Evolutionary conservation across 2,329 filamentous ascomycete species (phyloP), one percentile per base, ranked within the genome.

Genomic region (Bisporella sp.): DNA sequence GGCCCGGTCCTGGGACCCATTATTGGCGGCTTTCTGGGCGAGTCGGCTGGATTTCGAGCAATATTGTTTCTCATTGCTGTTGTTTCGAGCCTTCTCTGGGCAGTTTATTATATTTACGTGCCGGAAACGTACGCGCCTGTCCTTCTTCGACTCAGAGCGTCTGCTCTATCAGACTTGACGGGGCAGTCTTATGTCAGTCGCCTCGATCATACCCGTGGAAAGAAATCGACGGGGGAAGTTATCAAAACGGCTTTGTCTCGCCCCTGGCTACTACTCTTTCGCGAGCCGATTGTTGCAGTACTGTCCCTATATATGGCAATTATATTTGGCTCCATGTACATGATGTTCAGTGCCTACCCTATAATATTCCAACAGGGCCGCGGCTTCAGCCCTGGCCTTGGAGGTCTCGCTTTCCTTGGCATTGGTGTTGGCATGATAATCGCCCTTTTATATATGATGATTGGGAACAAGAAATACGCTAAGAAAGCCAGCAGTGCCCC

Each of bases 241-340:
- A 78, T 71, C 95, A 95, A 70, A 88, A 85, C 1, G 73, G 93
- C 1, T 95, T 83, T 89, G 1, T 77, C 87, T 1, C 95, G 95
- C 65, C 83, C 84, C 29, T 95, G 90, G 90, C 87, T 84, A 0
- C 78, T 95, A 0, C 46, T 55, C 2, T 13, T 55, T 13, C n/a
- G 21, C 29, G 54, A 55, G 32, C 54, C 54, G 6, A 55, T 55
- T 41, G 87, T 93, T 46, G 78, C 93, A 58, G 79, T 91, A 63
- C 84, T 93, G 62, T 81, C 83, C 2, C 57, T 93, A 4, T 95
- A 93, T 73, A 92, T 92, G 86, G 84, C 81, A 2, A 85, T 92
- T 78, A 62, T 78, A 49, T 77, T 75, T 55, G 72, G 73, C 33
- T 76, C 74, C 1, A 62, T 79, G 9, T 81, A 78, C 61, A 70